Base-by-base conservation (phyloP, 495 filamentous ascomycete species). In the Neurospora africana region DNA sequence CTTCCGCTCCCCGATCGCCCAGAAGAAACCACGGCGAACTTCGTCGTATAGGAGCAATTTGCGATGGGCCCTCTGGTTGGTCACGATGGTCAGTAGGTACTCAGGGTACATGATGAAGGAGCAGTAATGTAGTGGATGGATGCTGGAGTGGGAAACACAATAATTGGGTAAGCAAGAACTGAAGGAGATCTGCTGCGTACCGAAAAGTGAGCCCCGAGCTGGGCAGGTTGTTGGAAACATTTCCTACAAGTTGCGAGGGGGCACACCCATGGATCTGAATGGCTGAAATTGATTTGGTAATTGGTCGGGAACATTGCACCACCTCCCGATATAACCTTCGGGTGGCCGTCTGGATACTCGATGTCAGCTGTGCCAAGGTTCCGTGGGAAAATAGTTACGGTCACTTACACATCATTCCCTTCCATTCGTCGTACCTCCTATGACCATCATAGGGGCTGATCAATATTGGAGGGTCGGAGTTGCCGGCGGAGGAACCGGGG, bases 11-110 rank as follows among this genome's bases (percentile, higher is more conserved):
- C 76, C 74, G 19, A 79, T 38, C 1, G 68, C 65, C 1, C 68
- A 75, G 40, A 76, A 69, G 36, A 75, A 70, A 0, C 76, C 76
- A 27, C 78, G 71, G 0, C 37, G 10, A 70, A 19, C 13, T 65
- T 78, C 73, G 15, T 79, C 77, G 23, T 79, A 78, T 36, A 78
- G 43, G 0, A 76, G 68, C 43, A 68, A 65, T 0, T 70, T 74
- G 3, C 73, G 71, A 53, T 79, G 77, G 19, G 65, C 19, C 5
- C 61, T 13, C 75, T 76, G 21, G 21, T 30, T 44, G 4, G 33
- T 1, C 0, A 8, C 2, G 0, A 4, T 11, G 40, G 53, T 72
- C 10, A 73, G 68, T 13, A 1, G 23, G 15, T 37, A 23, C 5
- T 1, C 0, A 19, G 33, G 21, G 5, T 1, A 47, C 21, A 68